Base-by-base conservation (phyloP, 2,329 filamentous ascomycete genomes). In the Penicillium aurantiogriseum region DNA sequence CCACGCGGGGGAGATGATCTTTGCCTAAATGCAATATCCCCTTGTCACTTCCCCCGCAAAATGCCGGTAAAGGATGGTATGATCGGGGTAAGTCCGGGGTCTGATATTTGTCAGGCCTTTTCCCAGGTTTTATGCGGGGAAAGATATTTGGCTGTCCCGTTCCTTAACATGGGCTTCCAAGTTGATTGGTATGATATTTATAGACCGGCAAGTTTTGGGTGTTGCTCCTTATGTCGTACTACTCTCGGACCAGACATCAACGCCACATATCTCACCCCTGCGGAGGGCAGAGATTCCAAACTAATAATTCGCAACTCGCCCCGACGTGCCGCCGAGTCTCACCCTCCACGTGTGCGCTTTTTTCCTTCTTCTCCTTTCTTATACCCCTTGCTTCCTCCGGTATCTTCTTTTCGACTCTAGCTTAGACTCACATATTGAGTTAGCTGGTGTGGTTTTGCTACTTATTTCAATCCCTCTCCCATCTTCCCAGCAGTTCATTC, bases 41-140 rank as follows among this genome's bases (percentile, higher is more conserved):
- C 11, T 33, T 33, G 44, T 46, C 19, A 19, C 4, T 23, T 21
- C 19, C 19, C 48, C 49, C 49, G 38, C 49, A 33, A 33, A 46
- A 51, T 10, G 39, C 10, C 29, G 15, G 36, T 27, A n/a, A 23
- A 51, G 15, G 40, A 29, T 5, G 11, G 3, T 46, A 21, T 46
- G 27, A 17, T 36, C 21, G 31, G 31, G 21, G 15, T 43, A 43
- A 42, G 15, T 45, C 50, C 50, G 39, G 31, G 27, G 40, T 46
- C 54, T 57, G 44, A 56, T 25, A 52, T 57, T 47, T 56, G 29
- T 29, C 33, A 23, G 8, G 46, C 5, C 33, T 46, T n/a, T 60
- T 54, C 11, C 19, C 48, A 15, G 6, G 19, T 38, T 23, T n/a
- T 33, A 15, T 39, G 51, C 27, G 43, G 51, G 33, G 51, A 21